A percentile compares a stretch with the other conserved stretches of the same genome.
Evolutionary conservation across 768 basidiomycete genomes (phyloP).

Genomic region (Crassisporium funariophilum): DNA sequence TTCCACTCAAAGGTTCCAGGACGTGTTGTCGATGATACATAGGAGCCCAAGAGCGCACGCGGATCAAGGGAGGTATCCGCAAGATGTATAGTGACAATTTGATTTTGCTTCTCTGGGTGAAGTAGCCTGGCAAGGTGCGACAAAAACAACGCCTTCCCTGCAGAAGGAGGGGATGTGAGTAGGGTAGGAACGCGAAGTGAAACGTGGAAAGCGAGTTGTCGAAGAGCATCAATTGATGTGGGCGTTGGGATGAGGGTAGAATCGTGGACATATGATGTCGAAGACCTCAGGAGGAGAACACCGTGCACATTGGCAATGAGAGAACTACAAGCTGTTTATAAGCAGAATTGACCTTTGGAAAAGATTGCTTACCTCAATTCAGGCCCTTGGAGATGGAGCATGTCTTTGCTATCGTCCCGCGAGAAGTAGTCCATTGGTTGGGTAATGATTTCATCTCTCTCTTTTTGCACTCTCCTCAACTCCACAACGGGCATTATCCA

Average conservation of each 20-base stretch:
- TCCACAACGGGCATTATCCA: slow-evolving; percentile 84
- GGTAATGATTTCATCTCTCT: slow-evolving; percentile 47
- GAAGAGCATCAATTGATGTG: slow-evolving; percentile 59
- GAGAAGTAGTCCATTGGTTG: slow-evolving; percentile 49
- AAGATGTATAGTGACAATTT: slow-evolving; percentile 85
- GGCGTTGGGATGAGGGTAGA: slow-evolving; percentile 63
- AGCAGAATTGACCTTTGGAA: neutral
- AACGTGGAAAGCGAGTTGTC: slow-evolving; percentile 60
- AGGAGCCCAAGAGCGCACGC: slow-evolving; percentile 89
- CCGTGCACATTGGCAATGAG: slow-evolving; percentile 65
- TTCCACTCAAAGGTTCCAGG: slow-evolving; percentile 96
- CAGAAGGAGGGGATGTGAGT: slow-evolving; percentile 82
- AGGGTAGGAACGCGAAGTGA: slow-evolving; percentile 78
- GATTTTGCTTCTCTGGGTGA: slow-evolving; percentile 59
- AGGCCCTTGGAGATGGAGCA: slow-evolving; percentile 39
- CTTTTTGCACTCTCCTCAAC: slow-evolving; percentile 54
- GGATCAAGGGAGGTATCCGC: slow-evolving; percentile 96
- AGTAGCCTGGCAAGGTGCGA: slow-evolving; percentile 72
- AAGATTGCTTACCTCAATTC: slow-evolving; percentile 56
- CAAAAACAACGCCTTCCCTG: slow-evolving; percentile 84
- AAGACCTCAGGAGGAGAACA: slow-evolving; percentile 60
- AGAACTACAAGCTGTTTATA: slow-evolving; percentile 43
- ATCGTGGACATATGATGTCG: slow-evolving; percentile 18
- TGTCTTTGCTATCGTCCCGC: slow-evolving; percentile 33
- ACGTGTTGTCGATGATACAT: slow-evolving; percentile 80